Conservation (phyloP, 371 early-diverging fungal species). For the Haplosporangium sp. region DNA sequence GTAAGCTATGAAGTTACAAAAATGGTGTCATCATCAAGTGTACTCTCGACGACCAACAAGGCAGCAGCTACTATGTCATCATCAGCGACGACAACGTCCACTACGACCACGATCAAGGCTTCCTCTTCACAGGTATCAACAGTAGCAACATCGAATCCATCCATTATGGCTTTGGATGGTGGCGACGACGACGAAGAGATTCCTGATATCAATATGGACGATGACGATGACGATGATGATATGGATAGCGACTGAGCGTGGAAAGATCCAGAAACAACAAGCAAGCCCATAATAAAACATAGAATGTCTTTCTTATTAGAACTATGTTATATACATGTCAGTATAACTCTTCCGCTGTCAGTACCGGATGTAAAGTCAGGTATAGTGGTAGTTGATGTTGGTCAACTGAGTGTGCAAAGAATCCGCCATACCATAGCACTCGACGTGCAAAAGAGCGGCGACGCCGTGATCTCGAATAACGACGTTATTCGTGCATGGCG, state of each 20-base stretch:
- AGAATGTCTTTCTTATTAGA: not conserved
- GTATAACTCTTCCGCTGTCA: too few relatives aligned
- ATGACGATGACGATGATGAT: conserved; percentile 48
- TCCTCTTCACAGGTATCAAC: not conserved
- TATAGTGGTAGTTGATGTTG: too few relatives aligned
- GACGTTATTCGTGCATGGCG: too few relatives aligned
- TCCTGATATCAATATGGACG: conserved; percentile 46
- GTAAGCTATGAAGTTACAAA: conserved; percentile 2
- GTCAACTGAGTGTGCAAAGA: too few relatives aligned
- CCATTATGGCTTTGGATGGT: not conserved
- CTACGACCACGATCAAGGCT: conserved; percentile 2
- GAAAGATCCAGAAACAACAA: not conserved
- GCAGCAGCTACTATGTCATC: not conserved
- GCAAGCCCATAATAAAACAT: not conserved
- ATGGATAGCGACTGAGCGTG: conserved; percentile 40
- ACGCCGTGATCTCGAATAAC: too few relatives aligned
- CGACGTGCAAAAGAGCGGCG: too few relatives aligned
- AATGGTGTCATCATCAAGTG: not conserved
- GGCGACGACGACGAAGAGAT: conserved; percentile 40
- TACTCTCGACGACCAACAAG: not conserved
- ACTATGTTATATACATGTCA: not conserved
- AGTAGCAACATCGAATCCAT: not conserved
- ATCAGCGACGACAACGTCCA: conserved; percentile 5
- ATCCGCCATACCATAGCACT: too few relatives aligned
- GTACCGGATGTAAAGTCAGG: too few relatives aligned